Percentiles rank a stretch among this genome's conserved stretches.
phyloP scores from a whole-genome alignment of 352 stramenopile species.

The Phytopythium kandeliae region DNA sequence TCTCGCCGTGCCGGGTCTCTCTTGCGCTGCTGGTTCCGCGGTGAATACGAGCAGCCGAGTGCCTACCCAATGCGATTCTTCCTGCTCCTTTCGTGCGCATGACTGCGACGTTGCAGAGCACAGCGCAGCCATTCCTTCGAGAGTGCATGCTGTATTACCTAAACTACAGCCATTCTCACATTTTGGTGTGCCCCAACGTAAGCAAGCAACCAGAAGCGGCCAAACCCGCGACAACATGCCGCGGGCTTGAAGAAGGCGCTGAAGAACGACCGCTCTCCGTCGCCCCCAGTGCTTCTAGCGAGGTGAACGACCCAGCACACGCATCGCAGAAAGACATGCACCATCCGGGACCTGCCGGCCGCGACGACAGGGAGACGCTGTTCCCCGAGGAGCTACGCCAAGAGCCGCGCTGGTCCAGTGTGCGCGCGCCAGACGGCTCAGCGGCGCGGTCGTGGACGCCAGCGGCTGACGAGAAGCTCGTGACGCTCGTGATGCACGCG shows the following conservation, averaged over 20 bases:
- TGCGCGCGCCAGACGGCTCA: constrained; percentile 26
- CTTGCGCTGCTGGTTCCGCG: too few species aligned
- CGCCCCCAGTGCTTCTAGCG: neutral
- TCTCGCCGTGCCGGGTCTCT: neutral
- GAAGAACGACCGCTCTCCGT: constrained; percentile 3
- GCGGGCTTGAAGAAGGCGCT: constrained; percentile 13
- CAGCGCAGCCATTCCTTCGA: too few species aligned
- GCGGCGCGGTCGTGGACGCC: constrained; percentile 29
- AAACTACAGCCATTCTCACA: too few species aligned
- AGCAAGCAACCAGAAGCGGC: neutral
- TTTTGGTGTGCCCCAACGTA: neutral
- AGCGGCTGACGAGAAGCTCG: constrained; percentile 48
- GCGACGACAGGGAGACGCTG: neutral
- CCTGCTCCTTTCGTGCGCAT: too few species aligned
- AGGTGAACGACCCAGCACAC: neutral
- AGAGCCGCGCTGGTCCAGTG: constrained; percentile 67
- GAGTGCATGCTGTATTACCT: too few species aligned
- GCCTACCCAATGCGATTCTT: too few species aligned
- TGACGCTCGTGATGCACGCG: constrained; percentile 57
- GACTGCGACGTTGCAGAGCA: too few species aligned
- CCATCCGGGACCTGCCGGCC: neutral
- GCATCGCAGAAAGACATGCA: neutral
- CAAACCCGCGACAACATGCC: neutral
- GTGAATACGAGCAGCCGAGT: too few species aligned
- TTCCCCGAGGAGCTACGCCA: constrained; percentile 44